Evolutionary conservation across 164 flowering plant genomes (phyloP).

Genomic region (Umbilicus rupestris): DNA sequence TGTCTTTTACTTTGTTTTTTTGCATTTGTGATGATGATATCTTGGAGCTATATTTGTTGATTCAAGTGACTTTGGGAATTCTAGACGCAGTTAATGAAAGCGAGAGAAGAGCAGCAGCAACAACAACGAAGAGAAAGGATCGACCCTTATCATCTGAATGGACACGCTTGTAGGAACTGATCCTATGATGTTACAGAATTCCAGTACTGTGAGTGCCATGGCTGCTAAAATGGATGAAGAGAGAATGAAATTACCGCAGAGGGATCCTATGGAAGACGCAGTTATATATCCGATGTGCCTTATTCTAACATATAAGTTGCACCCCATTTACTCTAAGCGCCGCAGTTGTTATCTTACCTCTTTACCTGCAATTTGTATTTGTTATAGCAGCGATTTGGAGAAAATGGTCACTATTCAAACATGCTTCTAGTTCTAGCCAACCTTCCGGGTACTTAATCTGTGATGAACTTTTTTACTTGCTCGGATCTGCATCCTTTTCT

Average conservation of each 20-base stretch:
- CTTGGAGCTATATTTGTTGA: neutral
- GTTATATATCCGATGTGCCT: slow-evolving; percentile 19
- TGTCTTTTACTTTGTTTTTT: neutral
- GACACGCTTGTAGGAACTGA: slow-evolving; percentile 70
- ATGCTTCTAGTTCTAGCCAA: slow-evolving; percentile 59
- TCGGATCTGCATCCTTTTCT: neutral
- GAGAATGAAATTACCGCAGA: slow-evolving; percentile 64
- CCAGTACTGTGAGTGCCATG: slow-evolving; percentile 81
- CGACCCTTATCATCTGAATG: slow-evolving; percentile 69
- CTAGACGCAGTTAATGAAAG: slow-evolving; percentile 57
- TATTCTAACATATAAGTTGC: neutral
- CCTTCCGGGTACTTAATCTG: slow-evolving; percentile 67
- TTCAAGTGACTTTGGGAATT: neutral
- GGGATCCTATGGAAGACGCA: slow-evolving; percentile 87
- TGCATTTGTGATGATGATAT: too few relatives aligned
- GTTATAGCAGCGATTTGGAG: slow-evolving; percentile 74
- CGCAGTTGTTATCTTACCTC: neutral
- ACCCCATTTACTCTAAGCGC: neutral
- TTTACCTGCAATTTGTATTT: neutral
- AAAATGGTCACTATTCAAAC: slow-evolving; percentile 75
- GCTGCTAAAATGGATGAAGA: slow-evolving; percentile 96
- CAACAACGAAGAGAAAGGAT: slow-evolving; percentile 38
- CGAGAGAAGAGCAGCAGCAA: slow-evolving; percentile 55
- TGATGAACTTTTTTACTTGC: neutral
- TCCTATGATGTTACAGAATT: slow-evolving; percentile 54